Evolutionary conservation across 495 filamentous ascomycete genomes (phyloP).

Genomic region (Penicillium odoratum): DNA sequence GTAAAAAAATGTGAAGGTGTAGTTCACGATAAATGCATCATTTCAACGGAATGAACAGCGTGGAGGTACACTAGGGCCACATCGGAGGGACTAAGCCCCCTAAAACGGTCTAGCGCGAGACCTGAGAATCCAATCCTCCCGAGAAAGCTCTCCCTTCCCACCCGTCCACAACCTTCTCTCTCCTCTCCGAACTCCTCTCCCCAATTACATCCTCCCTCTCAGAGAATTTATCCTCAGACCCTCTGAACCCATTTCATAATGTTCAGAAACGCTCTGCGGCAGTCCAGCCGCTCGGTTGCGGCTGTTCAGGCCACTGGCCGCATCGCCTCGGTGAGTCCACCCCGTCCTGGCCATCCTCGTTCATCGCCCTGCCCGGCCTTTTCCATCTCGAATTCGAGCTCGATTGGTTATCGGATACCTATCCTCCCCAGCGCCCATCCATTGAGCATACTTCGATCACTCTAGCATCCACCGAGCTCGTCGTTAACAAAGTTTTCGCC

Average conservation of each 20-base stretch:
- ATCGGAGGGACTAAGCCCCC: conserved; percentile 45
- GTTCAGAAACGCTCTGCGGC: conserved; percentile 97
- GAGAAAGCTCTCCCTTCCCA: conserved; percentile 57
- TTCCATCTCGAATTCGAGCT: conserved; percentile 44
- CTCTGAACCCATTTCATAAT: conserved; percentile 65
- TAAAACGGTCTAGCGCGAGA: conserved; percentile 48
- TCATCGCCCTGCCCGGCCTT: conserved; percentile 28
- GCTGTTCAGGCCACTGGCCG: conserved; percentile 87
- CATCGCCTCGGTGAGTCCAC: conserved; percentile 83
- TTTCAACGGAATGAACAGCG: conserved; percentile 14
- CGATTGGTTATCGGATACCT: conserved; percentile 37
- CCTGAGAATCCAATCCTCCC: conserved; percentile 48
- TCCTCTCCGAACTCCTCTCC: conserved; percentile 47
- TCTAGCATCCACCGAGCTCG: conserved; percentile 30
- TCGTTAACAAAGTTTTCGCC: conserved; percentile 50
- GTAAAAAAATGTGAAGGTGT: not conserved
- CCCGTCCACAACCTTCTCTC: conserved; percentile 50
- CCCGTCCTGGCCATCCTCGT: conserved; percentile 38
- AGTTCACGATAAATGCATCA: not conserved
- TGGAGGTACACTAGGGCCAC: conserved; percentile 45
- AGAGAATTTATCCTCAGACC: conserved; percentile 48
- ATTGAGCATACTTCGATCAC: conserved; percentile 27
- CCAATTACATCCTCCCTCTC: conserved; percentile 52
- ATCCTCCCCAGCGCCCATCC: conserved; percentile 27
- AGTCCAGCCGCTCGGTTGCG: conserved; percentile 90